Evolutionary conservation across 2,329 filamentous ascomycete genomes (phyloP), one percentile per base, ranked within the genome.

Genomic region (Claviceps digitariae): DNA sequence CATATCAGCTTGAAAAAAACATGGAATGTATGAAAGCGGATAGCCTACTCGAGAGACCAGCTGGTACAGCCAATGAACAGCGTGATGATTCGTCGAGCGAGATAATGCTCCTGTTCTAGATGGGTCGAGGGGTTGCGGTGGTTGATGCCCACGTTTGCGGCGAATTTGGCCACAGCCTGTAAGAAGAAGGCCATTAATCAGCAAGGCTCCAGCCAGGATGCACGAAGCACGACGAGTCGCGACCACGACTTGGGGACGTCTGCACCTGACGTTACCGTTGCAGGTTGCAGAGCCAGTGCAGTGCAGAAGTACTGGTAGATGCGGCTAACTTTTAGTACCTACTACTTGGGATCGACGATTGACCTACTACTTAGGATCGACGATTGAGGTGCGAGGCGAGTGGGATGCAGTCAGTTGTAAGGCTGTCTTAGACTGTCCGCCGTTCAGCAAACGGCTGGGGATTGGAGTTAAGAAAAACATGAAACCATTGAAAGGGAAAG

Each of bases 131-230:
- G n/a, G 51, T 51, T 41, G 40, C 41, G 45, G 27, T 52, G 38
- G 17, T 27, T 52, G 17, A 48, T 31, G 51, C 51, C 13, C 49
- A 48, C 52, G 54, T 50, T 49, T 46, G 50, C 45, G 49, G 48
- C 44, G 12, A 46, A 48, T 25, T 17, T 47, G 47, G 52, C 15
- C 4, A 38, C 46, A 44, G 56, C 66, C 66, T 68, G 60, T 68
- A 59, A 67, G 61, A 62, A 60, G 59, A 46, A 50, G 60, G 61
- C 50, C 64, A 68, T 68, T 68, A 67, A 64, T 67, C 65, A 67
- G 66, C 65, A 57, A 48, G 56, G 57, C 55, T 47, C 46, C 49
- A 36, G 41, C 20, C 43, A 21, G 31, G 21, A 40, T 50, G 51
- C 54, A 29, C 50, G 23, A 40, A 36, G 10, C 27, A 41, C 20